A percentile compares a stretch with the other conserved stretches of the same genome.
Conservation (phyloP, 345 rosid genomes). For the Rhodomyrtus tomentosa region DNA sequence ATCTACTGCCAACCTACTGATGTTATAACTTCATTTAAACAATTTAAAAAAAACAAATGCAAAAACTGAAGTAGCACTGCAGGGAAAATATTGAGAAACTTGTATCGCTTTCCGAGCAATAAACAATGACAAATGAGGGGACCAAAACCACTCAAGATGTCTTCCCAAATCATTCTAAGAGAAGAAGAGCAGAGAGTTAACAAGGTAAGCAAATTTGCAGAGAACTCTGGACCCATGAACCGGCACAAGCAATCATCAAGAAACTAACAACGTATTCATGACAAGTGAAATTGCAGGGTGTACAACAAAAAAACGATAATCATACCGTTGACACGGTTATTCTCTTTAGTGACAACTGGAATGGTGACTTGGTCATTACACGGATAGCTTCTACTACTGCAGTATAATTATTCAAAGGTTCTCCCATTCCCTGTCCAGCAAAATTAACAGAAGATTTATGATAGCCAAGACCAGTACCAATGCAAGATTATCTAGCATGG, state of each 20-base stretch:
- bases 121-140: background rate
- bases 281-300: background rate
- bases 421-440: constrained; percentile 88
- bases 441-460: background rate
- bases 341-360: constrained; percentile 73
- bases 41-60: background rate
- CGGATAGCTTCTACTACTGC: constrained; percentile 79
- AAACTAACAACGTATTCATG: background rate
- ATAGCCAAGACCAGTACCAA: background rate
- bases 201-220: background rate
- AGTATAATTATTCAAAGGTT: constrained; percentile 84
- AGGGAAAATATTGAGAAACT: background rate
- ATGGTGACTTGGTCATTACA: constrained; percentile 63
- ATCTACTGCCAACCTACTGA: background rate
- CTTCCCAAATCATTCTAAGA: background rate
- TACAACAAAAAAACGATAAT: background rate
- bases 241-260: background rate
- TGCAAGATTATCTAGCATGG: background rate
- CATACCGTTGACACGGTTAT: constrained; percentile 89
- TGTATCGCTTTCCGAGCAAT: background rate
- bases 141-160: background rate
- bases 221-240: background rate
- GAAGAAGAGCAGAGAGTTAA: background rate
- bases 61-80: background rate
- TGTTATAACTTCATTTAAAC: background rate